Evolutionary conservation across 2,329 filamentous ascomycete species (phyloP).

Genomic region (Huntiella bhutanensis): DNA sequence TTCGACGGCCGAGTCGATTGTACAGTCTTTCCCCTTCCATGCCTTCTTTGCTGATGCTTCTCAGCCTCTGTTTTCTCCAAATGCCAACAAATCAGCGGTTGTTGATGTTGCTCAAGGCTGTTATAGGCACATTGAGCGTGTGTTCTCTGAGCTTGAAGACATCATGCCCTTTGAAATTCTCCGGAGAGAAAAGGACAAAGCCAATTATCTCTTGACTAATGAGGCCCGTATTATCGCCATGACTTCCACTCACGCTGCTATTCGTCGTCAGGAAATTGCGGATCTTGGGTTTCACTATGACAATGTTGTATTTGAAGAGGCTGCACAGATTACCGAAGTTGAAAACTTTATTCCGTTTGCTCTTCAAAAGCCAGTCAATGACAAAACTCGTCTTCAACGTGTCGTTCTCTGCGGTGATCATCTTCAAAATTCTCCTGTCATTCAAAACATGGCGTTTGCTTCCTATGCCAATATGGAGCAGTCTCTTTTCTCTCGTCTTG

Average conservation of each 20-base stretch:
- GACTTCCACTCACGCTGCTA: constrained; percentile 96
- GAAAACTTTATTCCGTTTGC: constrained; percentile 91
- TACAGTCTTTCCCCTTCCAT: constrained; percentile 70
- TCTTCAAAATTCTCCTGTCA: constrained; percentile 86
- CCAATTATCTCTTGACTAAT: constrained; percentile 85
- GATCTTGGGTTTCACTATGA: constrained; percentile 91
- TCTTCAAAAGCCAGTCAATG: constrained; percentile 63
- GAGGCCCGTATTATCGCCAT: constrained; percentile 97
- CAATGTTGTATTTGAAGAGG: constrained; percentile 96
- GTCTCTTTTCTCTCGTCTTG: constrained; percentile 77
- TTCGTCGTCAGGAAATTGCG: constrained; percentile 78
- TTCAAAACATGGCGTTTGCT: constrained; percentile 84
- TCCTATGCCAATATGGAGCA: constrained; percentile 94
- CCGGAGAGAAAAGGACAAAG: constrained; percentile 72
- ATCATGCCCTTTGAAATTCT: constrained; percentile 91
- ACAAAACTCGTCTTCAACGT: constrained; percentile 59
- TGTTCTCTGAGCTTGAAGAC: constrained; percentile 83
- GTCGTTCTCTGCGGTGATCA: constrained; percentile 91
- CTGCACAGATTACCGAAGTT: constrained; percentile 91
- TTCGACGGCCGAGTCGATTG: constrained; percentile 40
- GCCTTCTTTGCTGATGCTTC: constrained; percentile 73
- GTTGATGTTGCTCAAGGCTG: constrained; percentile 69
- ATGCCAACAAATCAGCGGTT: constrained; percentile 43
- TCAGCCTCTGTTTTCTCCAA: constrained; percentile 59
- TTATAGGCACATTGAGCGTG: constrained; percentile 69